These are phyloP conservation scores for Xylaria intraflava DNA, from an alignment of 495 filamentous ascomycete genomes.

Conservation along the genomic window DNA sequence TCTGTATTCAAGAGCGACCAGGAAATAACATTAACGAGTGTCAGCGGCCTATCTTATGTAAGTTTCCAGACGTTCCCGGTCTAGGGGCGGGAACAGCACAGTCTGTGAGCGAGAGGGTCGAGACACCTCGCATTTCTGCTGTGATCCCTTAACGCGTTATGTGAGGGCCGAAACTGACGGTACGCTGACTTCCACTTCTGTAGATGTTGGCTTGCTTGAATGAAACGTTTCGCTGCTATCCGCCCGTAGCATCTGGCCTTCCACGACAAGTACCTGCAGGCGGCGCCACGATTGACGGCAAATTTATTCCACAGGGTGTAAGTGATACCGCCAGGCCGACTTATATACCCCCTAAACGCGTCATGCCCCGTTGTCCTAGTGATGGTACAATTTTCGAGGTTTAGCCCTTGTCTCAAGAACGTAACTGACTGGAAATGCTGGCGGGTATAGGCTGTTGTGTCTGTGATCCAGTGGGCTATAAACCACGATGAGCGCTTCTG, in stretches of 20 bases:
- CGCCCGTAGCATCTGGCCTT: constrained; percentile 44
- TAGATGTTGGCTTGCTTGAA: constrained; percentile 47
- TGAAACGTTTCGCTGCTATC: constrained; percentile 53
- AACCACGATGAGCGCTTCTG: constrained; percentile 38
- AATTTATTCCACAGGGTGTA: constrained; percentile 36
- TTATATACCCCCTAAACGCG: too few species aligned
- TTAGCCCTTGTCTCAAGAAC: too few species aligned
- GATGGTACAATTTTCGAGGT: too few species aligned
- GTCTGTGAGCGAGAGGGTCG: too few species aligned
- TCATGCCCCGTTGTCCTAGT: too few species aligned
- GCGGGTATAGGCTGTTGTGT: constrained; percentile 46
- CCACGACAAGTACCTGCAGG: constrained; percentile 38
- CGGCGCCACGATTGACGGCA: constrained; percentile 41
- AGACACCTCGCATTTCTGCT: background rate
- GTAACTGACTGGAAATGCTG: too few species aligned
- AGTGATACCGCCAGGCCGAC: too few species aligned
- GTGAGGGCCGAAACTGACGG: background rate
- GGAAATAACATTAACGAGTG: constrained; percentile 46
- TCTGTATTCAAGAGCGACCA: constrained; percentile 38
- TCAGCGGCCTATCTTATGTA: constrained; percentile 42
- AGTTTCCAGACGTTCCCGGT: background rate
- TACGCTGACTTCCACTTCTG: background rate
- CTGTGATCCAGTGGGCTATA: constrained; percentile 43
- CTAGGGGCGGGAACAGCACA: too few species aligned
- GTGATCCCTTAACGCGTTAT: background rate